Evolutionary conservation across 805 yeast species (phyloP).

Genomic region (Metschnikowia dekortorum): DNA sequence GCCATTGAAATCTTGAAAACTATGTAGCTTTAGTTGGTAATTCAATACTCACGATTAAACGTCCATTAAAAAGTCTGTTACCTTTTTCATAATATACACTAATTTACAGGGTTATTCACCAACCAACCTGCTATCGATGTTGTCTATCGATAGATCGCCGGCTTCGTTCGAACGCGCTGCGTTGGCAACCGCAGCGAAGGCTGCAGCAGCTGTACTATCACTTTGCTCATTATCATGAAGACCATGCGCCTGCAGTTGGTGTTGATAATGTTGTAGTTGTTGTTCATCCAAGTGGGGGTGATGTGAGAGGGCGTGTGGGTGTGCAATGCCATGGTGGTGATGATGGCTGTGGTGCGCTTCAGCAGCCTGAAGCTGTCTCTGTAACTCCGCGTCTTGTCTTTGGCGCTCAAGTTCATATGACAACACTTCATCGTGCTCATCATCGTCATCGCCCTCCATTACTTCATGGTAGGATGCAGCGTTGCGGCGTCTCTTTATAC

Average conservation of each 20-base stretch:
- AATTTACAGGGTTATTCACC: constrained; percentile 31
- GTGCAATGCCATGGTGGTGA: constrained; percentile 10
- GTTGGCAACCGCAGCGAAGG: constrained; percentile 38
- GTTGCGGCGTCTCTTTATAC: constrained; percentile 14
- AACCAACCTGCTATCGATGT: constrained; percentile 42
- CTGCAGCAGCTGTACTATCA: constrained; percentile 31
- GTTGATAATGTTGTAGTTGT: constrained; percentile 25
- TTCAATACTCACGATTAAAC: neutral
- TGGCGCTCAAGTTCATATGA: constrained; percentile 19
- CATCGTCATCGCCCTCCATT: constrained; percentile 21
- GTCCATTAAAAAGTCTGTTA: neutral
- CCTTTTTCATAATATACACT: constrained; percentile 14
- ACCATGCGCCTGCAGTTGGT: constrained; percentile 25
- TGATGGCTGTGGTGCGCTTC: constrained; percentile 14
- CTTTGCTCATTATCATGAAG: constrained; percentile 19
- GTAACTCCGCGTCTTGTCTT: constrained; percentile 19
- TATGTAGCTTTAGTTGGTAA: constrained; percentile 3
- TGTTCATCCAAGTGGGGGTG: constrained; percentile 25
- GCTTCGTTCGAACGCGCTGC: constrained; percentile 27
- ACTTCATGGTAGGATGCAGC: constrained; percentile 17
- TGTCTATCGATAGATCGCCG: constrained; percentile 38
- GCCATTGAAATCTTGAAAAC: constrained; percentile 31
- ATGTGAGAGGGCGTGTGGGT: constrained; percentile 16
- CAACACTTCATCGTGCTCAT: constrained; percentile 20
- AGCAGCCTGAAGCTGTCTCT: constrained; percentile 20